These are phyloP conservation scores for Alternaria alternata DNA, from an alignment of 2,329 filamentous ascomycete species.

Conservation along the genomic window DNA sequence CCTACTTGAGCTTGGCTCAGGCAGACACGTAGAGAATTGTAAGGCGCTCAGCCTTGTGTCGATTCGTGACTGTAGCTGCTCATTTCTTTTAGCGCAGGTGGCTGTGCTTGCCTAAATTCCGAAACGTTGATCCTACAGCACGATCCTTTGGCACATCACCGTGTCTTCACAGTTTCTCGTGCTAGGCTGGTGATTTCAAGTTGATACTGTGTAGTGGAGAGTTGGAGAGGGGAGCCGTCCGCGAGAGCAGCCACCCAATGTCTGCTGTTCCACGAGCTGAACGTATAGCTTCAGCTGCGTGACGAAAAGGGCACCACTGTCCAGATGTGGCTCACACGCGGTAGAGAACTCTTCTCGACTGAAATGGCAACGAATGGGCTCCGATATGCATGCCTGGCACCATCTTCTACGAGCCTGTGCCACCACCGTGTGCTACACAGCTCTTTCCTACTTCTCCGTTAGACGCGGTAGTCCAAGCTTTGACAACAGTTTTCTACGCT, in stretches of 20 bases:
- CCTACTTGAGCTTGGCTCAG: conserved; percentile 28
- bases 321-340: conserved; percentile 31
- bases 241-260: conserved; percentile 14
- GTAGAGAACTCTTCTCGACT: conserved; percentile 19
- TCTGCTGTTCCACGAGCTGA: conserved; percentile 33
- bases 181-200: background rate
- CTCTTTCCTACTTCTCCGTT: conserved; percentile 14
- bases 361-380: conserved; percentile 22
- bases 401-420: conserved; percentile 28
- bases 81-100: conserved; percentile 43
- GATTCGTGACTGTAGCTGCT: conserved; percentile 25
- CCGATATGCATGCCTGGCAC: conserved; percentile 16
- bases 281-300: conserved; percentile 29
- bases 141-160: conserved; percentile 17
- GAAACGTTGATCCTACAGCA: conserved; percentile 17
- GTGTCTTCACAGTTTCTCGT: conserved; percentile 6
- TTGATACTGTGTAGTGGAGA: background rate
- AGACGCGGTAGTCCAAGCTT: conserved; percentile 20
- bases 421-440: conserved; percentile 32
- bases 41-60: conserved; percentile 29
- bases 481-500: conserved; percentile 10
- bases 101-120: conserved; percentile 34
- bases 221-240: conserved; percentile 1
- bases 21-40: conserved; percentile 27
- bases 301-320: conserved; percentile 27